Base-by-base conservation (phyloP, 2,329 filamentous ascomycete species). In the Byssochlamys sp. region DNA sequence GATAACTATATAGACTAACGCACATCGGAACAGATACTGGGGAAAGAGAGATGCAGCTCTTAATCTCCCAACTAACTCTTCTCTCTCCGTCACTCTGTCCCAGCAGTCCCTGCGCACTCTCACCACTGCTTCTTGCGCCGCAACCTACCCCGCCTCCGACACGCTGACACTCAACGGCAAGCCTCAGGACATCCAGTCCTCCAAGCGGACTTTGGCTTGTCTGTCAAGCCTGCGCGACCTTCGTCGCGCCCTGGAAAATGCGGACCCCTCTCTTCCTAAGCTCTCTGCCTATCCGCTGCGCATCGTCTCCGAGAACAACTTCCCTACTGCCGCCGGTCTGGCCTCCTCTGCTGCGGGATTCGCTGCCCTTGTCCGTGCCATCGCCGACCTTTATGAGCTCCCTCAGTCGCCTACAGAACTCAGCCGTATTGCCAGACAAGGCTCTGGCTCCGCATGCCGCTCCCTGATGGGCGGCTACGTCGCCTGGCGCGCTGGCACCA, bases 61-160 rank as follows among this genome's bases (percentile, higher is more conserved):
- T 67, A 99, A 99, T 77, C 88, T 97, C 57, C 94, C 94, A 35
- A 97, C 94, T 71, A 99, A 99, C 80, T 95, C 90, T 63, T 99
- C 94, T 63, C 86, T 99, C 70, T 96, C 90, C 62, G 92, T 99
- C 58, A 99, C 94, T 57, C 88, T 99, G 67, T 94, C 91, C 54
- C 94, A 99, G 77, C 81, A 84, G 73, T 92, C 96, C 71, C 85
- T 99, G 62, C 90, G 91, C 71, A 96, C 94, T 58, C 88, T 96
- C 73, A 99, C 94, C 53, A 97, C 95, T 56, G 94, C 94, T 62
- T 91, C 91, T 51, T 95, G 90, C 82, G 94, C 90, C 55, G 74
- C 84, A 60, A 74, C 80, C 60, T 96, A 88, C 80, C 72, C 80
- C 62, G 73, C 79, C 55, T 77, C 78, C 67, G 80, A 96, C 73